Percentiles rank a stretch among this genome's conserved stretches.
Evolutionary conservation across 202 grass and related monocot genomes (phyloP).

Genomic region (Brachypodium distachyon): DNA sequence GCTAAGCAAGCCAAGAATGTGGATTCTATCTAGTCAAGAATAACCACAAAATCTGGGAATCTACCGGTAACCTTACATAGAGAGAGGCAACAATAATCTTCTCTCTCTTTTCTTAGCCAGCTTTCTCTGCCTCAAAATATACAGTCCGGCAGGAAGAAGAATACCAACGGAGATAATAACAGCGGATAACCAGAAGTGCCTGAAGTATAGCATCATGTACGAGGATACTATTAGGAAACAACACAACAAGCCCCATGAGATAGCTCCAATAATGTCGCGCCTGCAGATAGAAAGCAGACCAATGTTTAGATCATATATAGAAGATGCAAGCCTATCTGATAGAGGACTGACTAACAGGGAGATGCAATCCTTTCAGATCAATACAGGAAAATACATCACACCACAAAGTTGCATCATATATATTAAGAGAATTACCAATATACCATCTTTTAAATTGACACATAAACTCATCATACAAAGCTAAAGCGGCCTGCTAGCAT

Average conservation of each 20-base stretch:
- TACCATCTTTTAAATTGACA: background rate
- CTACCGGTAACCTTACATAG: constrained; percentile 65
- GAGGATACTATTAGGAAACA: constrained; percentile 91
- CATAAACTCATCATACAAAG: background rate
- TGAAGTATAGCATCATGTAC: constrained; percentile 82
- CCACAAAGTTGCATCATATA: background rate
- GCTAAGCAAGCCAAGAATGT: constrained; percentile 26
- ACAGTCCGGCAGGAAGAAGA: constrained; percentile 70
- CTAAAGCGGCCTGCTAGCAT: background rate
- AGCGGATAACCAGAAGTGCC: constrained; percentile 80
- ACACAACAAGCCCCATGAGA: constrained; percentile 80
- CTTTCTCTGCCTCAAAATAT: constrained; percentile 87
- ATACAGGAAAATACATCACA: background rate
- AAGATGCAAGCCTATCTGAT: background rate
- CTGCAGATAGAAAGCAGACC: constrained; percentile 43
- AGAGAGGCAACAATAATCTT: constrained; percentile 86
- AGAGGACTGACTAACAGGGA: background rate
- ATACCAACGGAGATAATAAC: constrained; percentile 79
- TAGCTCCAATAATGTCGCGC: constrained; percentile 73
- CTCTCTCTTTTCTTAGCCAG: constrained; percentile 89
- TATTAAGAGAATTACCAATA: background rate
- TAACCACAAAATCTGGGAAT: constrained; percentile 11
- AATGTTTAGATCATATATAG: constrained; percentile 18
- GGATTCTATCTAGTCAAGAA: constrained; percentile 33
- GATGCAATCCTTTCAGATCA: background rate